Evolutionary conservation across 371 early-diverging fungal species (phyloP), one percentile per base, ranked within the genome.

Genomic region (Thermomucor indicae-seudaticae): DNA sequence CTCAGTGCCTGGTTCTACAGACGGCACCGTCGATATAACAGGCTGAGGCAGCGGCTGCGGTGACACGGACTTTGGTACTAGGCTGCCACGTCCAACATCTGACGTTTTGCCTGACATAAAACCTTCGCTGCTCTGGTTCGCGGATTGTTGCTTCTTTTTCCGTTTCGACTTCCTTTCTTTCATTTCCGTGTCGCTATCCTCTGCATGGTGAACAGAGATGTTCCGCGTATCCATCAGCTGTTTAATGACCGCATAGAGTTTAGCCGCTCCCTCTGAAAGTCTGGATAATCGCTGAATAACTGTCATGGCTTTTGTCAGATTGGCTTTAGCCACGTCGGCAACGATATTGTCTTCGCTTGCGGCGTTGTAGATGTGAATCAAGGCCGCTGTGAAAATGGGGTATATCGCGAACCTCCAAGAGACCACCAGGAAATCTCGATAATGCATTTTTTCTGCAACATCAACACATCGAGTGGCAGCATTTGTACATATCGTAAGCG

Each of bases 401-500:
- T 79, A 77, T 10, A 82, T 59, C n/a, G 77, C 56, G 51, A 76
- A 71, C 32, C 67, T 78, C 64, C 80, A 72, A 10, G 75, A 68
- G 4, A 72, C 65, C 3, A 73, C 61, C 12, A 70, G 40, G 8
- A 71, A 68, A 47, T 73, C 75, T 6, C 71, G 67, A 28, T 73
- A 73, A 14, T 77, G 65, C 82, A 79, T 66, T 17, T 66, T 68
- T 39, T 69, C 70, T 0, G 72, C 72, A 29, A 75, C 58, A 27
- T 67, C 70, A 0, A 71, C 62, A 29, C 66, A 66, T 7, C 64
- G 57, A 20, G 65, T 81, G 6, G 84, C 84, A 3, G 84, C 81
- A 39, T 68, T 70, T 0, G 80, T 80, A 46, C 84, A 84, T 14
- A 81, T 84, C 16, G 65, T 74, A 7, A 81, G 53, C 0, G 76